Evolutionary conservation across 1,284 basidiomycete genomes (phyloP).

Genomic region (Phlebopus sp.): DNA sequence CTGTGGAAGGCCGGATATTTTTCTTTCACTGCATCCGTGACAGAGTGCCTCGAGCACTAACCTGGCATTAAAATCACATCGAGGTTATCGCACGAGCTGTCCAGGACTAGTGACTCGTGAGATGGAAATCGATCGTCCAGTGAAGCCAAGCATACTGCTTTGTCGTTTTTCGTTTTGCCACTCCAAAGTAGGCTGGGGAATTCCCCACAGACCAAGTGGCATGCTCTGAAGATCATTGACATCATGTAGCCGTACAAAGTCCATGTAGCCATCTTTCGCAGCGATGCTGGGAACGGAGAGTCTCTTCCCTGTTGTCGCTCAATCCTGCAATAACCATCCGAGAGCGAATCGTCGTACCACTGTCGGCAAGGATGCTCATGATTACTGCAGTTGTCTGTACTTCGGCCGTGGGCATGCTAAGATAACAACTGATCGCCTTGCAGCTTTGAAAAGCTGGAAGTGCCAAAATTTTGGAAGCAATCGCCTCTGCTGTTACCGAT

Average conservation of each 20-base stretch:
- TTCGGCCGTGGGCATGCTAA: slow-evolving; percentile 75
- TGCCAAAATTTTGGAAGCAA: slow-evolving; percentile 46
- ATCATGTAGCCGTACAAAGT: slow-evolving; percentile 60
- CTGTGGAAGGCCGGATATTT: slow-evolving; percentile 34
- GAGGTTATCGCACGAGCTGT: slow-evolving; percentile 41
- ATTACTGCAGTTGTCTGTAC: slow-evolving; percentile 53
- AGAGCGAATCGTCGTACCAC: slow-evolving; percentile 16
- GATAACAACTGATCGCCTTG: slow-evolving; percentile 63
- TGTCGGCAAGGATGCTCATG: slow-evolving; percentile 21
- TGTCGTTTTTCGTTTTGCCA: slow-evolving; percentile 44
- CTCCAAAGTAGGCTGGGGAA: slow-evolving; percentile 59
- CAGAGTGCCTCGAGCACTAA: slow-evolving; percentile 28
- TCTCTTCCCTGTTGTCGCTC: slow-evolving; percentile 49
- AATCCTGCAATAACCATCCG: not conserved
- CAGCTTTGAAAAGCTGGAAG: slow-evolving; percentile 50
- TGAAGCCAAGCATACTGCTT: slow-evolving; percentile 44
- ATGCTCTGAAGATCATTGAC: slow-evolving; percentile 56
- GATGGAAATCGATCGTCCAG: slow-evolving; percentile 4
- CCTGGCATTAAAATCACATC: slow-evolving; percentile 73
- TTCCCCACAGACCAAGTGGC: slow-evolving; percentile 66
- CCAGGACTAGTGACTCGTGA: slow-evolving; percentile 38
- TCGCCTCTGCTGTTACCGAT: slow-evolving; percentile 46
- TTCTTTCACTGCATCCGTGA: slow-evolving; percentile 8
- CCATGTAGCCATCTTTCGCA: slow-evolving; percentile 51
- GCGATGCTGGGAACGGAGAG: slow-evolving; percentile 70